These are phyloP conservation scores for Phytopythium chamaehyphon DNA, from an alignment of 352 stramenopile genomes.

Conservation along the genomic window DNA sequence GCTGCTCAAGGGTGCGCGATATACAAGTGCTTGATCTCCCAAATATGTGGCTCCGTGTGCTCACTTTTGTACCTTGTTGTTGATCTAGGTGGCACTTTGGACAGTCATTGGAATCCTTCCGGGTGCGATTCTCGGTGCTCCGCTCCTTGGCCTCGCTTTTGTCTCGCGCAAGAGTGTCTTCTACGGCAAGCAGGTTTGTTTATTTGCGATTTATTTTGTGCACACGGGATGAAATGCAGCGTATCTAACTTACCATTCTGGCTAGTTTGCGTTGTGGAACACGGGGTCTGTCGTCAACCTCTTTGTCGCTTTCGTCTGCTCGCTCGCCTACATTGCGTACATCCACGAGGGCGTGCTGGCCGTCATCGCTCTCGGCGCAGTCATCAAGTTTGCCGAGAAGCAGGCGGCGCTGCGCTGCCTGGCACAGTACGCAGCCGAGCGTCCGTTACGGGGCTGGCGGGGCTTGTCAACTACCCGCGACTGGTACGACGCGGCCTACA, in stretches of 20 bases:
- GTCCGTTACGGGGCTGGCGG: conserved; percentile 63
- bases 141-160: conserved; percentile 67
- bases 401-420: conserved; percentile 64
- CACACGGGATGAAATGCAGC: not conserved
- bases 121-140: conserved; percentile 48
- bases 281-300: conserved; percentile 68
- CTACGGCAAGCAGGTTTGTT: conserved; percentile 59
- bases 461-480: conserved; percentile 81
- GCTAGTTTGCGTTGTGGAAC: conserved; percentile 63
- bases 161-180: conserved; percentile 69
- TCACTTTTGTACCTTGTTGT: conserved; percentile 4
- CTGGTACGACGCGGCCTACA: conserved; percentile 86
- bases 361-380: conserved; percentile 38
- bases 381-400: conserved; percentile 75
- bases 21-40: not conserved
- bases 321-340: conserved; percentile 51
- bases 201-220: not conserved
- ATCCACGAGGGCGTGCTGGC: conserved; percentile 73
- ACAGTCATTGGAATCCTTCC: conserved; percentile 62
- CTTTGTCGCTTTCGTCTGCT: conserved; percentile 52
- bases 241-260: too few relatives aligned
- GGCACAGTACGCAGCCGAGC: conserved; percentile 69
- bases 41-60: not conserved
- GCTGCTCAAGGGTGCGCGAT: conserved; percentile 57
- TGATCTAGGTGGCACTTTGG: conserved; percentile 45